phyloP scores from a whole-genome alignment of 441 rosid genomes.

The Croton laevigatus region DNA sequence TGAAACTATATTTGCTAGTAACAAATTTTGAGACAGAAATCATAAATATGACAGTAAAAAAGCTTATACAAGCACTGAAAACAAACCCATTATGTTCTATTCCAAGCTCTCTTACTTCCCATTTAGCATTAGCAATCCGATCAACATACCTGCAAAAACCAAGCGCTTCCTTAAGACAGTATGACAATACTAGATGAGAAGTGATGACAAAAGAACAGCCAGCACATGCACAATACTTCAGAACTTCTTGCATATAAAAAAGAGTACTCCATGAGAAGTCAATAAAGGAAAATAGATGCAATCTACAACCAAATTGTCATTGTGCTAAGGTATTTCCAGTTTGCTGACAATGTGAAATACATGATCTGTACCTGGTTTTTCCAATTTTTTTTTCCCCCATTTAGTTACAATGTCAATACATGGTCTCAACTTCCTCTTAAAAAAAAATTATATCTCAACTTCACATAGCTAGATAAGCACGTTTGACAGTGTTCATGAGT shows the following conservation, averaged over 20 bases:
- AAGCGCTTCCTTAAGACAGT: constrained; percentile 10
- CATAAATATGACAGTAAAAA: neutral
- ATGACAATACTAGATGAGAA: neutral
- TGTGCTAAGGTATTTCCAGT: neutral
- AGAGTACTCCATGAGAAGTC: neutral
- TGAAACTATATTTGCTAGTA: neutral
- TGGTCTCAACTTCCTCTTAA: too few species aligned
- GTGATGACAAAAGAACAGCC: neutral
- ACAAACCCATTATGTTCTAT: constrained; percentile 97
- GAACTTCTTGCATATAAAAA: neutral
- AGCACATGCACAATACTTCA: neutral
- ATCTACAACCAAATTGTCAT: neutral
- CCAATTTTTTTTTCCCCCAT: too few species aligned
- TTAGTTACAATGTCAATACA: too few species aligned
- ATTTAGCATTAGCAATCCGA: constrained; percentile 84
- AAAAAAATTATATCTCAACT: too few species aligned
- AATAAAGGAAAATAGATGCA: neutral
- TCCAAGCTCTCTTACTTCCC: constrained; percentile 98
- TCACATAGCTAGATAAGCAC: neutral
- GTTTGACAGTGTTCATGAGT: neutral
- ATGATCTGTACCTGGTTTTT: too few species aligned
- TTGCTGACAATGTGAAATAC: neutral
- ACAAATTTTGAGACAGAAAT: neutral
- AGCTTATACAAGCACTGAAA: constrained; percentile 12
- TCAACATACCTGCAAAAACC: constrained; percentile 71